Evolutionary conservation across 805 yeast species (phyloP).

Genomic region (Yamadazyma akitaensis): DNA sequence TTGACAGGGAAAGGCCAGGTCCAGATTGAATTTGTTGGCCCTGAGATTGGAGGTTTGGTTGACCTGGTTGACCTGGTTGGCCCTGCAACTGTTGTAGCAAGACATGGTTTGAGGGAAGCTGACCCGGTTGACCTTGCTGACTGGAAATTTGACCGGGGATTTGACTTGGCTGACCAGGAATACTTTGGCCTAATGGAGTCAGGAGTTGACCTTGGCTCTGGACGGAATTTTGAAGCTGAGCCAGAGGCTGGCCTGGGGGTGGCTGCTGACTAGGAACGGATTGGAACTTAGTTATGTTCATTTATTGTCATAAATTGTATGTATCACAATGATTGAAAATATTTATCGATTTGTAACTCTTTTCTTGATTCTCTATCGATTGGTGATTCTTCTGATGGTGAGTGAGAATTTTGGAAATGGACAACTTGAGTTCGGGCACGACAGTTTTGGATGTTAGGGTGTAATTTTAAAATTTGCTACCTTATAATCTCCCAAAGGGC

Average conservation of each 20-base stretch:
- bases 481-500: too few species aligned
- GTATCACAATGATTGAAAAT: not conserved
- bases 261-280: slow-evolving; percentile 28
- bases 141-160: slow-evolving; percentile 28
- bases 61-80: slow-evolving; percentile 3
- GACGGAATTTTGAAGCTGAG: slow-evolving; percentile 12
- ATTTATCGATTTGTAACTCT: not conserved
- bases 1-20: not conserved
- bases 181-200: slow-evolving; percentile 24
- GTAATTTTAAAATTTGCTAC: too few species aligned
- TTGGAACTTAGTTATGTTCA: slow-evolving; percentile 39
- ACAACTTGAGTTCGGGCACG: not conserved
- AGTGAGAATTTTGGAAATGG: not conserved
- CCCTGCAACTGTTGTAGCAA: slow-evolving; percentile 20
- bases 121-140: slow-evolving; percentile 42
- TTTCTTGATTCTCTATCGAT: not conserved
- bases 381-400: not conserved
- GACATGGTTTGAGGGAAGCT: slow-evolving; percentile 1
- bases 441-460: not conserved
- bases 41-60: too few species aligned
- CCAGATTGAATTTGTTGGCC: too few species aligned
- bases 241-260: slow-evolving; percentile 17
- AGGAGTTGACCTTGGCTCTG: slow-evolving; percentile 28
- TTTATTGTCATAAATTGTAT: slow-evolving; percentile 5
- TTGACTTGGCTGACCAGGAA: slow-evolving; percentile 32